These are phyloP conservation scores for Henckelia pumila DNA, from an alignment of 257 asterid genomes.

Conservation along the genomic window DNA sequence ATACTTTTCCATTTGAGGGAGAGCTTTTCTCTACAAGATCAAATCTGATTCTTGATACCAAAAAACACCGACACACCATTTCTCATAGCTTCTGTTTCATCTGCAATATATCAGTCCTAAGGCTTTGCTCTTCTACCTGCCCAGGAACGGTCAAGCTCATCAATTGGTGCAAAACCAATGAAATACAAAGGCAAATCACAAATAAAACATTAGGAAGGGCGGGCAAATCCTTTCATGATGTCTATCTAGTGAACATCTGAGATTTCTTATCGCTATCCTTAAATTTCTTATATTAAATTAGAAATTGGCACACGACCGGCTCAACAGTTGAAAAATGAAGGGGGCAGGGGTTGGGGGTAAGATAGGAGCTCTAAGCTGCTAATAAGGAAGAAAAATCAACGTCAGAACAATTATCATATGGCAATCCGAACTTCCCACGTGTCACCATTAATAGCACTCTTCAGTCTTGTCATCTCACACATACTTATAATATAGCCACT, in stretches of 20 bases:
- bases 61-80: conserved; percentile 21
- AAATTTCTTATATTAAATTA: neutral
- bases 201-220: neutral
- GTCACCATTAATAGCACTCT: neutral
- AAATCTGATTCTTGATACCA: conserved; percentile 21
- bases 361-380: neutral
- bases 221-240: neutral
- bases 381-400: neutral
- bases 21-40: neutral
- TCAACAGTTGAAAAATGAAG: no score
- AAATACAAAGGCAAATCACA: neutral
- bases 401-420: neutral
- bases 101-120: conserved; percentile 50
- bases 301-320: neutral
- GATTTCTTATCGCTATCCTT: neutral
- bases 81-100: conserved; percentile 32
- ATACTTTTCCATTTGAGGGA: neutral
- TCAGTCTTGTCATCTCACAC: neutral
- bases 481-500: neutral
- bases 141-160: conserved; percentile 22
- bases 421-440: neutral
- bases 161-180: neutral
- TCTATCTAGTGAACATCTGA: neutral
- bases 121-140: conserved; percentile 61
- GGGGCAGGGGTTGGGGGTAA: no score